Percentiles rank a stretch among this genome's conserved stretches.
phyloP scores from a whole-genome alignment of 129 eudicot species.

The Tagetes patula region DNA sequence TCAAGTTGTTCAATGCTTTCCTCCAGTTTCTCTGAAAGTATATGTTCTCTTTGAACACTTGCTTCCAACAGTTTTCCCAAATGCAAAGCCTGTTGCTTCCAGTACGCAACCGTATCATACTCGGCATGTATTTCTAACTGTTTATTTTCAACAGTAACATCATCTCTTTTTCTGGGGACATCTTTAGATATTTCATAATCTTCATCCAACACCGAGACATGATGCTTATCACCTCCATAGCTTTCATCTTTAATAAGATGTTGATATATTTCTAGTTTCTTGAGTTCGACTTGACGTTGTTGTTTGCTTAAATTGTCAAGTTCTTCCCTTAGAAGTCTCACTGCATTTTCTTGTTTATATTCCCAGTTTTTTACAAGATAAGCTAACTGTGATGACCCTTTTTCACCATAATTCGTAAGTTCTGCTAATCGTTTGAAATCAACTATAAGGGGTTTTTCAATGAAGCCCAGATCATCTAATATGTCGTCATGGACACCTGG shows the following conservation, averaged over 20 bases:
- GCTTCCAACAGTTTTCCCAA: conserved; percentile 72
- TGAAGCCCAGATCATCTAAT: conserved; percentile 60
- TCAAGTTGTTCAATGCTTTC: conserved; percentile 81
- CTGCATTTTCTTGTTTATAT: conserved; percentile 79
- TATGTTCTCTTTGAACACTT: conserved; percentile 76
- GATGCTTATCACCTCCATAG: conserved; percentile 64
- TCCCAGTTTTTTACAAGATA: conserved; percentile 81
- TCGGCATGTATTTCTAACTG: conserved; percentile 68
- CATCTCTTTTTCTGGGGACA: conserved; percentile 59
- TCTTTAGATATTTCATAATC: conserved; percentile 54
- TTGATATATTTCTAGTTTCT: conserved; percentile 73
- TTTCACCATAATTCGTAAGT: conserved; percentile 73
- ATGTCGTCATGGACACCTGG: conserved; percentile 66
- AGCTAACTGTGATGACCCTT: conserved; percentile 77
- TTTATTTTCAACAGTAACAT: conserved; percentile 53
- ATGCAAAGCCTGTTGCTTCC: conserved; percentile 82
- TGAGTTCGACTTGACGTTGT: conserved; percentile 73
- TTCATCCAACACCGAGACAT: conserved; percentile 63
- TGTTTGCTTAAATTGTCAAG: conserved; percentile 78
- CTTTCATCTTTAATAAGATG: conserved; percentile 70
- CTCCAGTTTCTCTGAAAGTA: conserved; percentile 62
- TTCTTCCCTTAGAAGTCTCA: conserved; percentile 81
- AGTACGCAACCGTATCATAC: conserved; percentile 63
- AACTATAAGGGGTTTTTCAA: conserved; percentile 58
- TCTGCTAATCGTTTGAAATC: conserved; percentile 69